Evolutionary conservation across 2,329 filamentous ascomycete genomes (phyloP).

Genomic region (Fusarium camptoceras): DNA sequence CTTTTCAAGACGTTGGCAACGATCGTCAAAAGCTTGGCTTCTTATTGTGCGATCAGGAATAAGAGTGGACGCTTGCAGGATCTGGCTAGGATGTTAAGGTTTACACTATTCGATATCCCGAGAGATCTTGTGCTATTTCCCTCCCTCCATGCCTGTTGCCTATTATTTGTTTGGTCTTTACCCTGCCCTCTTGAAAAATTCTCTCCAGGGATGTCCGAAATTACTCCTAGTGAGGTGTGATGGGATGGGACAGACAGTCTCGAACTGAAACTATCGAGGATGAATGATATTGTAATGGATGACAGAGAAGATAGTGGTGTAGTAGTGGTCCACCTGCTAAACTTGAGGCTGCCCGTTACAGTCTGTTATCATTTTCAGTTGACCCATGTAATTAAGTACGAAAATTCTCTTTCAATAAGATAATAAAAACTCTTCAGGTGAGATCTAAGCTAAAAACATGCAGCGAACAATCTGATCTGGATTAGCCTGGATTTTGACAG

Average conservation of each 20-base stretch:
- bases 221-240: constrained; percentile 16
- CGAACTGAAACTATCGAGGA: constrained; percentile 5
- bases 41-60: background rate
- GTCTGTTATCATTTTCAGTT: constrained; percentile 9
- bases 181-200: background rate
- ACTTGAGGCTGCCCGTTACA: background rate
- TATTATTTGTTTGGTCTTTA: constrained; percentile 1
- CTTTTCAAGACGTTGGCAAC: constrained; percentile 20
- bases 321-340: constrained; percentile 1
- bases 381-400: constrained; percentile 6
- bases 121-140: constrained; percentile 19
- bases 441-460: background rate
- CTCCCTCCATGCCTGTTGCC: constrained; percentile 8
- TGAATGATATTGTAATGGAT: background rate
- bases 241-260: constrained; percentile 7
- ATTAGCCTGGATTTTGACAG: constrained; percentile 2
- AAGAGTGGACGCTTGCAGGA: constrained; percentile 39
- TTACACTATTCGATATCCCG: constrained; percentile 35
- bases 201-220: constrained; percentile 12
- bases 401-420: constrained; percentile 23
- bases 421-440: background rate
- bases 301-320: background rate
- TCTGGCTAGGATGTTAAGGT: constrained; percentile 30
- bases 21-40: constrained; percentile 23
- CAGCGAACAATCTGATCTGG: constrained; percentile 11